Percentiles rank a stretch among this genome's conserved stretches.
Evolutionary conservation across 768 basidiomycete genomes (phyloP).

Genomic region (Stropharia rugosoannulata): DNA sequence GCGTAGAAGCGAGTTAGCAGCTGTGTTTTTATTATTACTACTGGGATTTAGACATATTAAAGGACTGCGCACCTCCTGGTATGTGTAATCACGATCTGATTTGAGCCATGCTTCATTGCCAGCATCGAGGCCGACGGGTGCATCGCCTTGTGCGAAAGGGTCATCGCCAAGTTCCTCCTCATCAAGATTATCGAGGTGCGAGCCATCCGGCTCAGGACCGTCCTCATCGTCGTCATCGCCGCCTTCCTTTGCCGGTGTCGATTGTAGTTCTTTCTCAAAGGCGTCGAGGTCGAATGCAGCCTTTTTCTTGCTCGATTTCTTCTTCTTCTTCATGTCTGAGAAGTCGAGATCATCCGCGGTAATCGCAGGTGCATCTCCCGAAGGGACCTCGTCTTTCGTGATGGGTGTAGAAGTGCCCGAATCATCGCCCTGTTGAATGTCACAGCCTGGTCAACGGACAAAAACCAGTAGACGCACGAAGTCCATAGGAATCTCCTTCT

Average conservation of each 20-base stretch:
- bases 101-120: conserved; percentile 89
- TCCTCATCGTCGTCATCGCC: conserved; percentile 59
- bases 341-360: conserved; percentile 85
- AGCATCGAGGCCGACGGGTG: conserved; percentile 61
- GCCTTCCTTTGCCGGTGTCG: conserved; percentile 35
- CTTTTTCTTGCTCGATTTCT: conserved; percentile 87
- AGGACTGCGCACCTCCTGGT: conserved; percentile 70
- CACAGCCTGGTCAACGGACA: background rate
- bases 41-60: background rate
- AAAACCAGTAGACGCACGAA: conserved; percentile 47
- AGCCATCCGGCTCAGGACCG: conserved; percentile 55
- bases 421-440: conserved; percentile 50
- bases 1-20: conserved; percentile 92
- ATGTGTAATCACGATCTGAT: conserved; percentile 95
- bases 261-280: conserved; percentile 88
- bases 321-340: conserved; percentile 96
- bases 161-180: conserved; percentile 89
- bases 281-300: conserved; percentile 87
- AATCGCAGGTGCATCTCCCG: conserved; percentile 39
- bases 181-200: conserved; percentile 66
- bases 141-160: conserved; percentile 66
- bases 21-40: conserved; percentile 34
- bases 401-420: conserved; percentile 65
- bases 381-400: conserved; percentile 31
- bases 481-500: conserved; percentile 86